Percentiles rank a stretch among this genome's conserved stretches.
phyloP scores from a whole-genome alignment of 345 rosid species.

The Gossypium australe region DNA sequence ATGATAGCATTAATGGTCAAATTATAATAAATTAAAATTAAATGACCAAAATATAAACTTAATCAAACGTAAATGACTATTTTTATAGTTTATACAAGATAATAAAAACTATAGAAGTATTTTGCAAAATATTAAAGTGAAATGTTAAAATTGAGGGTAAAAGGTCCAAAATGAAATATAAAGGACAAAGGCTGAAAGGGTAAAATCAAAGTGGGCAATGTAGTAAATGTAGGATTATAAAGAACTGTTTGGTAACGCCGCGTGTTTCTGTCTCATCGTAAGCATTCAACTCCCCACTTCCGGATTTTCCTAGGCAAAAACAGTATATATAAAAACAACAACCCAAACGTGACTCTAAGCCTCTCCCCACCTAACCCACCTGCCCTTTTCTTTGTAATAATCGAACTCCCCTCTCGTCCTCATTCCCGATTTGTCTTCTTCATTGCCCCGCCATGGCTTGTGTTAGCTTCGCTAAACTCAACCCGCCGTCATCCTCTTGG shows the following conservation, averaged over 20 bases:
- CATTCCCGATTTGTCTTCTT: neutral
- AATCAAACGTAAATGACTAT: rapidly evolving
- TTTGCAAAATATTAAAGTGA: too few species aligned
- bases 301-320: slow-evolving; percentile 6
- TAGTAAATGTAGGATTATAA: neutral
- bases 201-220: neutral
- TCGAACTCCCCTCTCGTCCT: slow-evolving; percentile 3
- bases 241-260: slow-evolving; percentile 33
- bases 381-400: neutral
- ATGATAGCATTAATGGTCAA: too few species aligned
- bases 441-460: slow-evolving; percentile 52
- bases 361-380: neutral
- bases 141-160: too few species aligned
- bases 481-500: slow-evolving; percentile 62
- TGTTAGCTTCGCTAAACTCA: slow-evolving; percentile 61
- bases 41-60: too few species aligned
- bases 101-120: too few species aligned
- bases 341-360: neutral
- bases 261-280: slow-evolving; percentile 17
- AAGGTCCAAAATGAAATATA: too few species aligned
- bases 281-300: neutral
- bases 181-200: neutral
- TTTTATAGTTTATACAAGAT: too few species aligned
- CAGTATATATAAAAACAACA: neutral
- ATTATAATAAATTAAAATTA: too few species aligned